phyloP scores from a whole-genome alignment of 345 rosid species.

The Brassica carinata region DNA sequence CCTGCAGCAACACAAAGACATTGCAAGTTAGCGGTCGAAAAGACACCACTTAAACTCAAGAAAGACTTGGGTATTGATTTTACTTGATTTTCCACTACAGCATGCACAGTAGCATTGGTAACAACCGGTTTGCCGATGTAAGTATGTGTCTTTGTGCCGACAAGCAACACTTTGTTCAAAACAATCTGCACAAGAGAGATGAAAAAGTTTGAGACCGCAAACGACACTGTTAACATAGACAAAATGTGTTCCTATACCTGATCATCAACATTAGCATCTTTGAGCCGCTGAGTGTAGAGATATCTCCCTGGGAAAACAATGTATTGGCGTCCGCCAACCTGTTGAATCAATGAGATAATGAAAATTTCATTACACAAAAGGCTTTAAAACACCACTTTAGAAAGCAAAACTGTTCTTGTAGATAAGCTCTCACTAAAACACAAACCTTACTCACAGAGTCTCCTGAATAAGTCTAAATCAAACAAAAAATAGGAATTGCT shows the following conservation, averaged over 20 bases:
- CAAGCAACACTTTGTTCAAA: slow-evolving; percentile 91
- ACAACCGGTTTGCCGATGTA: slow-evolving; percentile 93
- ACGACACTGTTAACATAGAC: neutral
- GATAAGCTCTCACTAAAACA: slow-evolving; percentile 1
- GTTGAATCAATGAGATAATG: slow-evolving; percentile 12
- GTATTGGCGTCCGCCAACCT: slow-evolving; percentile 52
- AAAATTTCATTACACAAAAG: neutral
- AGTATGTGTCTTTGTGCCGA: slow-evolving; percentile 81
- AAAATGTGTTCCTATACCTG: neutral
- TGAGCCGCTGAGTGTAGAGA: slow-evolving; percentile 76
- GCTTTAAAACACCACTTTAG: neutral
- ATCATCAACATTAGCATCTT: slow-evolving; percentile 72
- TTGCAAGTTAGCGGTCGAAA: neutral
- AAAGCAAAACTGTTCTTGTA: neutral
- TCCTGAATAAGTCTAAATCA: neutral
- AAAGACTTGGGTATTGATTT: neutral
- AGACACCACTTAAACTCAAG: neutral
- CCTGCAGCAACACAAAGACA: slow-evolving; percentile 51
- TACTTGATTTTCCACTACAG: slow-evolving; percentile 94
- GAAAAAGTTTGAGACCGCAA: neutral
- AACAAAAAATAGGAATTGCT: neutral
- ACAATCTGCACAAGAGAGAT: slow-evolving; percentile 52
- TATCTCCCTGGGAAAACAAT: slow-evolving; percentile 83
- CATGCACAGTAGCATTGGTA: slow-evolving; percentile 93
- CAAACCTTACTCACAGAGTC: neutral